Conservation (phyloP, 768 basidiomycete genomes). For the Tylopilus cervinicoccineus region DNA sequence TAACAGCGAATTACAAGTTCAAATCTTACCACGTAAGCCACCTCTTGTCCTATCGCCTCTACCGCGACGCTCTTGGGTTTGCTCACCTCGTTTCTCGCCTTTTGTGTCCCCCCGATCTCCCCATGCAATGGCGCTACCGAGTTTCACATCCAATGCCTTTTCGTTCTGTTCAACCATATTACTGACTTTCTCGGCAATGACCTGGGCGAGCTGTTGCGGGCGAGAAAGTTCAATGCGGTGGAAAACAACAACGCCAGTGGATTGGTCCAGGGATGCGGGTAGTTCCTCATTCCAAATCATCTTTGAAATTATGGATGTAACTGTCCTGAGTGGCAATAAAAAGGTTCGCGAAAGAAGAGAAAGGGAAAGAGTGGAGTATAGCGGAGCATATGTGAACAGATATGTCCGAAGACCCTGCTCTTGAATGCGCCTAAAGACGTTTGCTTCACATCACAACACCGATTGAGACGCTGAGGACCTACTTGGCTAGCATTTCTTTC, state of each 20-base stretch:
- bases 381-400: conserved; percentile 91
- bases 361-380: conserved; percentile 90
- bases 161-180: conserved; percentile 90
- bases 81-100: conserved; percentile 77
- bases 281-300: conserved; percentile 99
- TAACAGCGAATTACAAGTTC: not conserved
- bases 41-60: conserved; percentile 60
- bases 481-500: conserved; percentile 95
- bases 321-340: conserved; percentile 71
- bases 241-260: conserved; percentile 87
- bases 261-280: conserved; percentile 88
- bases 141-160: conserved; percentile 80
- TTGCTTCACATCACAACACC: not conserved
- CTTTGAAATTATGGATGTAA: conserved; percentile 83
- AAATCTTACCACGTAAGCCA: conserved; percentile 50
- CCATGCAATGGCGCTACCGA: conserved; percentile 55
- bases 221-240: conserved; percentile 87
- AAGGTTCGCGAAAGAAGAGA: conserved; percentile 85
- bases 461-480: conserved; percentile 25
- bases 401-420: conserved; percentile 97
- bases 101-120: conserved; percentile 55
- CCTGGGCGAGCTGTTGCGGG: conserved; percentile 84
- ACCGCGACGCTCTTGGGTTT: conserved; percentile 71
- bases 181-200: conserved; percentile 83
- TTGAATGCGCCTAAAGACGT: conserved; percentile 79